These are phyloP conservation scores for Cicer chorassanicum DNA, from an alignment of 306 rosid species.

Conservation along the genomic window DNA sequence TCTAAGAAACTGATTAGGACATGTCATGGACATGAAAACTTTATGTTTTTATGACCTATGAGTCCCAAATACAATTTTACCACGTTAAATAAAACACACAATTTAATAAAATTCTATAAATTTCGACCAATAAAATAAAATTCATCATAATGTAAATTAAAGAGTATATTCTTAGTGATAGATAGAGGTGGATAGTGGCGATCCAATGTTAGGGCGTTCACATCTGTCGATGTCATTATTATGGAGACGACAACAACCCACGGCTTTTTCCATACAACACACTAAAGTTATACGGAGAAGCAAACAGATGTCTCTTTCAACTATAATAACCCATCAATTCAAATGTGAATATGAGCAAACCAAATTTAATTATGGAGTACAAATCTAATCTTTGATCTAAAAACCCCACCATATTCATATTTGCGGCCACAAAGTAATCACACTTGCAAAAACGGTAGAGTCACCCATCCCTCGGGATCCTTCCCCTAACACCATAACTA, in stretches of 20 bases:
- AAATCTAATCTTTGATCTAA: not conserved
- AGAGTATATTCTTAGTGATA: too few species aligned
- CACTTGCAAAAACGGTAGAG: constrained; percentile 4
- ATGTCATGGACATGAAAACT: too few species aligned
- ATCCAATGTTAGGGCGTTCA: not conserved
- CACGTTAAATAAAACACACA: too few species aligned
- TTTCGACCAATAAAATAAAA: too few species aligned
- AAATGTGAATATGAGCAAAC: not conserved
- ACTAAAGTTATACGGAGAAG: not conserved
- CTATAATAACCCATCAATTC: constrained; percentile 17
- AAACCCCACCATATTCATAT: not conserved
- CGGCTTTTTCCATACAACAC: not conserved
- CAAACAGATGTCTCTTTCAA: not conserved
- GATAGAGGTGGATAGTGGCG: too few species aligned
- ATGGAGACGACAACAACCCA: not conserved
- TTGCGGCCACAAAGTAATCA: not conserved
- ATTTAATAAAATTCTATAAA: too few species aligned
- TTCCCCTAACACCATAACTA: not conserved
- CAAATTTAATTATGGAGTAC: not conserved
- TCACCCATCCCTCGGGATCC: not conserved
- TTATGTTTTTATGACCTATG: too few species aligned
- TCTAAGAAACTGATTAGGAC: too few species aligned
- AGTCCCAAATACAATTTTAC: too few species aligned
- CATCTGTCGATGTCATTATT: not conserved
- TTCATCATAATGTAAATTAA: too few species aligned